Evolutionary conservation across 805 yeast genomes (phyloP).

Genomic region (Candida montana): DNA sequence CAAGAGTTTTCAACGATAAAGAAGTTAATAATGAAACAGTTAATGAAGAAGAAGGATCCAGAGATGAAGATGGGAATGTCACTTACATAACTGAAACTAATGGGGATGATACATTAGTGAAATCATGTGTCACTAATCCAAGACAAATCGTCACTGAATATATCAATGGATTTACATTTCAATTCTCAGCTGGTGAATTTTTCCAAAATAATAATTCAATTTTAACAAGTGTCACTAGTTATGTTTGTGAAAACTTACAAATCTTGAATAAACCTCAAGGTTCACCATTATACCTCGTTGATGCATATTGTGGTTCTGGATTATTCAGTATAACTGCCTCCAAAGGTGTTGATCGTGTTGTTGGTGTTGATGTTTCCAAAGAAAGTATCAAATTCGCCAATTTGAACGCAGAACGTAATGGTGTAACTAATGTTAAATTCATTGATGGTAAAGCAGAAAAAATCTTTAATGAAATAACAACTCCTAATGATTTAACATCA

Average conservation of each 20-base stretch:
- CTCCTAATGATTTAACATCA: constrained; percentile 73
- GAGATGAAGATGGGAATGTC: constrained; percentile 32
- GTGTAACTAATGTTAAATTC: constrained; percentile 72
- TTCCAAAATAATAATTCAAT: constrained; percentile 95
- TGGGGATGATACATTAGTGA: constrained; percentile 33
- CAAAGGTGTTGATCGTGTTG: constrained; percentile 26
- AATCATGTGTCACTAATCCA: constrained; percentile 73
- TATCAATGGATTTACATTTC: constrained; percentile 69
- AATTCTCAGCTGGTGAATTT: constrained; percentile 91
- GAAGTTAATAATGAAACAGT: constrained; percentile 27
- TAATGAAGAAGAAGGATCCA: constrained; percentile 41
- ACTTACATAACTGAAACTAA: constrained; percentile 30
- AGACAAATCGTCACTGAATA: constrained; percentile 77
- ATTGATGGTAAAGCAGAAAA: constrained; percentile 90
- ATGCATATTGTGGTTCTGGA: constrained; percentile 96
- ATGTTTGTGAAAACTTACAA: constrained; percentile 68
- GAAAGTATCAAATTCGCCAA: constrained; percentile 87
- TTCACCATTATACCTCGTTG: constrained; percentile 68
- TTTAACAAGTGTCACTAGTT: constrained; percentile 73
- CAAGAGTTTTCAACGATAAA: constrained; percentile 30
- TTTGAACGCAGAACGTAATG: constrained; percentile 70
- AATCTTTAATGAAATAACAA: constrained; percentile 72
- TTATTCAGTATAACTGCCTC: constrained; percentile 86
- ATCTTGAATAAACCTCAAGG: constrained; percentile 29
- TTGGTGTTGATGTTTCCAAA: constrained; percentile 50